These are phyloP conservation scores for Jamesozyma lodderae DNA, from an alignment of 805 yeast genomes.

Conservation along the genomic window DNA sequence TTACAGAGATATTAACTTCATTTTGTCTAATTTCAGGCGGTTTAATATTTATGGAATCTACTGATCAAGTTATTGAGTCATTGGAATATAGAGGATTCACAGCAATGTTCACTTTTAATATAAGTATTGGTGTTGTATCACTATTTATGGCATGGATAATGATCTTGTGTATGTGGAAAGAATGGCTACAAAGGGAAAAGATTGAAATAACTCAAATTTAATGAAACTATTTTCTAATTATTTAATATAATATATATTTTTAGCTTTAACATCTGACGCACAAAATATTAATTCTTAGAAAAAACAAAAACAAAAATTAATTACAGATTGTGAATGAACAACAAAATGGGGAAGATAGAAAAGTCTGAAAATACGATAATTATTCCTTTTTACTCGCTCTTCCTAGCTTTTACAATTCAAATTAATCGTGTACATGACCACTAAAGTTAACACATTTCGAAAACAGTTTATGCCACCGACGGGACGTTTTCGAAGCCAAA, in stretches of 20 bases:
- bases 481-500: no score
- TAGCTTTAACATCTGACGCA: no score
- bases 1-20: constrained; percentile 74
- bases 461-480: no score
- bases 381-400: no score
- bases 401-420: no score
- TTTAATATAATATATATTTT: neutral
- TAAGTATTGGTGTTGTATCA: constrained; percentile 70
- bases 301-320: no score
- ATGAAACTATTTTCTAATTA: neutral
- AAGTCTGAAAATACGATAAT: no score
- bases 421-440: no score
- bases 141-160: constrained; percentile 85
- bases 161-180: constrained; percentile 54
- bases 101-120: constrained; percentile 83
- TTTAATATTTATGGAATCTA: constrained; percentile 81
- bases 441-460: no score
- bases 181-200: constrained; percentile 27
- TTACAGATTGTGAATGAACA: no score
- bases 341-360: no score
- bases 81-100: constrained; percentile 77
- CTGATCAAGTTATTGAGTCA: constrained; percentile 75
- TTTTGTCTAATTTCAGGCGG: constrained; percentile 86
- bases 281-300: no score
- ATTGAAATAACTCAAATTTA: neutral